These are phyloP conservation scores for Penicillium digitatum DNA, from an alignment of 2,329 filamentous ascomycete species.

Conservation along the genomic window DNA sequence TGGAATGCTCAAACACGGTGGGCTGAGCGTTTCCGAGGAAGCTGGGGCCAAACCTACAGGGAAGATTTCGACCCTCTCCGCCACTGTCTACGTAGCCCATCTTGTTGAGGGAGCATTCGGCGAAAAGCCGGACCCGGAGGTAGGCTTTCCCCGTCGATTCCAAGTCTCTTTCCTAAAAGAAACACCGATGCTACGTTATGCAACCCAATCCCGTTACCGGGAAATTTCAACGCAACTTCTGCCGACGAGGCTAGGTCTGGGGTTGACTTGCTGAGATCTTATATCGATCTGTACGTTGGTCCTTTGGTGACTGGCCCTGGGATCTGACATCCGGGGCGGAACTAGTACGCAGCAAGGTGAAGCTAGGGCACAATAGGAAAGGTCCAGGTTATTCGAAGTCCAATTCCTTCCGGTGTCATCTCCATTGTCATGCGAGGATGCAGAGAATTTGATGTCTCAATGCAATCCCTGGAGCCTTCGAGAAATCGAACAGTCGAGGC, in stretches of 20 bases:
- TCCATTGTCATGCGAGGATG: constrained; percentile 4
- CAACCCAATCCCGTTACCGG: constrained; percentile 22
- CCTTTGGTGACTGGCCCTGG: constrained; percentile 1
- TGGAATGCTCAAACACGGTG: constrained; percentile 5
- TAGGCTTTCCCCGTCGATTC: constrained; percentile 13
- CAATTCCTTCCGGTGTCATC: constrained; percentile 7
- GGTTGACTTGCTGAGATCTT: constrained; percentile 12
- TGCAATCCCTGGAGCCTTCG: background rate
- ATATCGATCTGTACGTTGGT: constrained; percentile 15
- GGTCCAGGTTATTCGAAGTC: background rate
- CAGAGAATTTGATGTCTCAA: constrained; percentile 1
- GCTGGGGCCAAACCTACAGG: background rate
- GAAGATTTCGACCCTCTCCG: background rate
- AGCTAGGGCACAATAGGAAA: background rate
- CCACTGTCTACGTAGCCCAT: background rate
- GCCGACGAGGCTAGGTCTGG: constrained; percentile 2
- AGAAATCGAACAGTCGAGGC: constrained; percentile 2
- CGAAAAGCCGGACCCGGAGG: constrained; percentile 1
- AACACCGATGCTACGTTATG: constrained; percentile 23
- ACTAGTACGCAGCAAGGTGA: background rate
- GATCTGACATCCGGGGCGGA: constrained; percentile 4
- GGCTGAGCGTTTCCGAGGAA: constrained; percentile 8
- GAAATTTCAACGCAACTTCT: constrained; percentile 14
- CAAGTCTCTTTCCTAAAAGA: constrained; percentile 19
- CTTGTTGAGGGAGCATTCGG: background rate